A percentile compares a stretch with the other conserved stretches of the same genome.
These are phyloP conservation scores for Fusarium sp. DNA, from an alignment of 2,329 filamentous ascomycete species.

Conservation along the genomic window DNA sequence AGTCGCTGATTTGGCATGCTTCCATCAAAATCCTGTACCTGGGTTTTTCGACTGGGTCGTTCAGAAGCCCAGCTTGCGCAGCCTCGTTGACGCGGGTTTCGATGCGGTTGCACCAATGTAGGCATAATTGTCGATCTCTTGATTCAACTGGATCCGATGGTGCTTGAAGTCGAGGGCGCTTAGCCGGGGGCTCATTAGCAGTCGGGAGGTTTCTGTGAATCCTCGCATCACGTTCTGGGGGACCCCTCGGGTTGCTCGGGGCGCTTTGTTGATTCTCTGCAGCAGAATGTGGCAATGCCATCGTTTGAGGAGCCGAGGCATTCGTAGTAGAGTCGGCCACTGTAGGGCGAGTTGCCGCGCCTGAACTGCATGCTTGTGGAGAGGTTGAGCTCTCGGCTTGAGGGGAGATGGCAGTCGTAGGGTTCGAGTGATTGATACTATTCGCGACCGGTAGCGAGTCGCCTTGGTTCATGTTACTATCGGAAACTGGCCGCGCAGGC, in stretches of 20 bases:
- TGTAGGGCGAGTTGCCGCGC: conserved; percentile 4
- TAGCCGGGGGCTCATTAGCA: conserved; percentile 16
- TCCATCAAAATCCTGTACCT: conserved; percentile 66
- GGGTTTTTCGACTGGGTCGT: conserved; percentile 54
- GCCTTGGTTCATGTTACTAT: conserved; percentile 23
- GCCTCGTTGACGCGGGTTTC: conserved; percentile 39
- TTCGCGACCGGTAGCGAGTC: conserved; percentile 13
- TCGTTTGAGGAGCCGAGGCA: conserved; percentile 5
- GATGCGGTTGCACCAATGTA: conserved; percentile 28
- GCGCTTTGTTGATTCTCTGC: background rate
- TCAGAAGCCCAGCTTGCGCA: conserved; percentile 27
- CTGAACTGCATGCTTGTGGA: background rate
- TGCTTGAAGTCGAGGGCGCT: conserved; percentile 27
- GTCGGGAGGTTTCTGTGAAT: background rate
- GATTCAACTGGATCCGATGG: background rate
- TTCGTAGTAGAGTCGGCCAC: background rate
- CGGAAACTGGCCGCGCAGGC: conserved; percentile 13
- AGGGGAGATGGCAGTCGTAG: conserved; percentile 1
- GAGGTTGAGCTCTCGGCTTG: conserved; percentile 9
- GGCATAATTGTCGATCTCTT: conserved; percentile 1
- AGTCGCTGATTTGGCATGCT: conserved; percentile 67
- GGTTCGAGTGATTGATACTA: conserved; percentile 11
- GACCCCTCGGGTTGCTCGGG: no score
- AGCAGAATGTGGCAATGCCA: background rate
- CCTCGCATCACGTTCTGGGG: conserved; percentile 1